Percentiles rank a stretch among this genome's conserved stretches.
phyloP scores from a whole-genome alignment of 345 rosid genomes.

The Noccaea caerulescens region DNA sequence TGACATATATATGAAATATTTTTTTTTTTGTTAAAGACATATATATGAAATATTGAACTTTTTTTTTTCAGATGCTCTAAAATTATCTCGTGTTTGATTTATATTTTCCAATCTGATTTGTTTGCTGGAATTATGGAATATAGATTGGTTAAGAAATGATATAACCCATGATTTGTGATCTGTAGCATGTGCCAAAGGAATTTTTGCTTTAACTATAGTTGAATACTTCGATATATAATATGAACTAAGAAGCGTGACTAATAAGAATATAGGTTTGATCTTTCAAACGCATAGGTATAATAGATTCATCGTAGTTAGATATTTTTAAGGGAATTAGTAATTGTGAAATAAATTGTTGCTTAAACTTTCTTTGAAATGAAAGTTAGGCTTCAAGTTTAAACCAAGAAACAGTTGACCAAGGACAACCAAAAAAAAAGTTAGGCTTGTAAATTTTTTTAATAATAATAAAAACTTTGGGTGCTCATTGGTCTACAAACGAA shows the following conservation, averaged over 20 bases:
- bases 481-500: constrained; percentile 13
- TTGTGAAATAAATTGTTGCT: constrained; percentile 17
- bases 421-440: constrained; percentile 14
- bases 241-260: constrained; percentile 25
- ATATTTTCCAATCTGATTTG: not conserved
- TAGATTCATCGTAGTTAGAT: constrained; percentile 13
- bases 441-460: not conserved
- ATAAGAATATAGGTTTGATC: constrained; percentile 6
- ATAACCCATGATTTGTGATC: constrained; percentile 36
- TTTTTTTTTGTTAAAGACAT: no score
- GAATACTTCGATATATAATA: constrained; percentile 9
- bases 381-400: constrained; percentile 24
- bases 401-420: constrained; percentile 26
- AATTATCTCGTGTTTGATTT: not conserved
- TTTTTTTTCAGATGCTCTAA: not conserved
- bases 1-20: not conserved
- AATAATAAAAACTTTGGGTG: not conserved
- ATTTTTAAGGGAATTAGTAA: not conserved
- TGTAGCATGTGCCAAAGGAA: constrained; percentile 36
- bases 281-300: constrained; percentile 5
- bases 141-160: constrained; percentile 16
- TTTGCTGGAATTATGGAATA: constrained; percentile 26
- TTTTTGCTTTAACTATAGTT: constrained; percentile 2
- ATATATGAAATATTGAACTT: not conserved
- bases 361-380: constrained; percentile 5